Conservation (phyloP, 2,329 filamentous ascomycete species). For the Alternaria gaisen region DNA sequence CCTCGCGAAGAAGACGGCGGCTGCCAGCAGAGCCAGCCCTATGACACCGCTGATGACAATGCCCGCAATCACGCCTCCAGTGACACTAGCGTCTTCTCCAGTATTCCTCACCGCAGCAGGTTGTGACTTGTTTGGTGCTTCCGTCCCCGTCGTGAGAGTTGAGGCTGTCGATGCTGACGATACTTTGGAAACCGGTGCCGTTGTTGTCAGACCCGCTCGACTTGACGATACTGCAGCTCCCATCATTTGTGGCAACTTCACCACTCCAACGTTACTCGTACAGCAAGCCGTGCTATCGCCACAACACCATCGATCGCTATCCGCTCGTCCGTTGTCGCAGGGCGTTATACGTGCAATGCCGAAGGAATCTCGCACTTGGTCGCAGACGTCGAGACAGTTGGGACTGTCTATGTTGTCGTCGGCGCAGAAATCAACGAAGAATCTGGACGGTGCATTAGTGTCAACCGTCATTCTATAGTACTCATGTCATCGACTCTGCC, state of each 20-base stretch:
- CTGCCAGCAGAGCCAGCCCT: constrained; percentile 20
- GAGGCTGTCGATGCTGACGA: not conserved
- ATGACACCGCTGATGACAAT: constrained; percentile 23
- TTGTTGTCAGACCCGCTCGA: not conserved
- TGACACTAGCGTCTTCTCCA: too few relatives aligned
- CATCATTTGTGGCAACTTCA: not conserved
- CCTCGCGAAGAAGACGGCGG: constrained; percentile 22
- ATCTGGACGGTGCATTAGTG: not conserved
- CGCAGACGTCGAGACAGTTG: not conserved
- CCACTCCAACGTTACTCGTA: not conserved
- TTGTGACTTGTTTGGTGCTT: not conserved
- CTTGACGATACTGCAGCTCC: not conserved
- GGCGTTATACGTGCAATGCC: not conserved
- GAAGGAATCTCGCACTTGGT: not conserved
- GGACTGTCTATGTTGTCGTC: not conserved
- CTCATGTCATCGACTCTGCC: too few relatives aligned
- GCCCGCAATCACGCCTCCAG: constrained; percentile 20
- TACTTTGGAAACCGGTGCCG: not conserved
- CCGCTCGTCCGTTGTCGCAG: not conserved
- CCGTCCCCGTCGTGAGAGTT: not conserved
- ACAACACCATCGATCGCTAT: not conserved
- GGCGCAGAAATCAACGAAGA: not conserved
- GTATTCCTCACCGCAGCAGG: too few relatives aligned
- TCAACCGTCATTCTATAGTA: not conserved
- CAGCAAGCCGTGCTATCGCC: not conserved